A percentile compares a stretch with the other conserved stretches of the same genome.
phyloP scores from a whole-genome alignment of 2,329 filamentous ascomycete genomes.

The Acrocalymma vagum region DNA sequence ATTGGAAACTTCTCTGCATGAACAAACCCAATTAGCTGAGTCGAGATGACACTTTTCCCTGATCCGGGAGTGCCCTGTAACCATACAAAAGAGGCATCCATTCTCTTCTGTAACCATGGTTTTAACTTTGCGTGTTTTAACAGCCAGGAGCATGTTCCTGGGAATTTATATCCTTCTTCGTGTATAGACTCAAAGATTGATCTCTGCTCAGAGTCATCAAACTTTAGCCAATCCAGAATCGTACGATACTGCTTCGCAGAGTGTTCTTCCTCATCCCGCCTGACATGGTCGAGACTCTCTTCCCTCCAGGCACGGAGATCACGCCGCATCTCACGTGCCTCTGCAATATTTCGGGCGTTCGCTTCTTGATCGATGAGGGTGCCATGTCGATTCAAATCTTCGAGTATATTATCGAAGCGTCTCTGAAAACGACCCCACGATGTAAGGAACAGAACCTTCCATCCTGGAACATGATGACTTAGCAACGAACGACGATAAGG shows the following conservation, averaged over 20 bases:
- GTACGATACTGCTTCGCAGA: slow-evolving; percentile 12
- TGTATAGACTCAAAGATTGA: slow-evolving; percentile 11
- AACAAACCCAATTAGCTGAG: slow-evolving; percentile 13
- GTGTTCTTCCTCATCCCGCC: slow-evolving; percentile 15
- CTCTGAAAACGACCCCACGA: slow-evolving; percentile 36
- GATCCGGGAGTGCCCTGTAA: slow-evolving; percentile 29
- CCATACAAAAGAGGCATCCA: slow-evolving; percentile 18
- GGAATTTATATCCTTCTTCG: slow-evolving; percentile 23
- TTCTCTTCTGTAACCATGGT: slow-evolving; percentile 18
- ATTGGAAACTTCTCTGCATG: slow-evolving; percentile 6
- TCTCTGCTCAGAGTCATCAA: slow-evolving; percentile 11
- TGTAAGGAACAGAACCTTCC: slow-evolving; percentile 37
- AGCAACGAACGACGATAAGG: not conserved
- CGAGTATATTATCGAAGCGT: slow-evolving; percentile 34
- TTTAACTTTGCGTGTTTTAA: slow-evolving; percentile 13
- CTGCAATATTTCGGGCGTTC: slow-evolving; percentile 30
- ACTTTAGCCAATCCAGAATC: slow-evolving; percentile 31
- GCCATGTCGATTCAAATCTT: slow-evolving; percentile 29
- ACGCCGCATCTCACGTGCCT: slow-evolving; percentile 27
- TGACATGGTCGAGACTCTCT: slow-evolving; percentile 15
- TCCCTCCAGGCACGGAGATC: no score
- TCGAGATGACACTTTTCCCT: slow-evolving; percentile 19
- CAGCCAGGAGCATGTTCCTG: slow-evolving; percentile 33
- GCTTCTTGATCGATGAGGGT: slow-evolving; percentile 38
- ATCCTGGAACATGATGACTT: slow-evolving; percentile 25